Evolutionary conservation across 768 basidiomycete species (phyloP).

Genomic region (Lactarius indigo): DNA sequence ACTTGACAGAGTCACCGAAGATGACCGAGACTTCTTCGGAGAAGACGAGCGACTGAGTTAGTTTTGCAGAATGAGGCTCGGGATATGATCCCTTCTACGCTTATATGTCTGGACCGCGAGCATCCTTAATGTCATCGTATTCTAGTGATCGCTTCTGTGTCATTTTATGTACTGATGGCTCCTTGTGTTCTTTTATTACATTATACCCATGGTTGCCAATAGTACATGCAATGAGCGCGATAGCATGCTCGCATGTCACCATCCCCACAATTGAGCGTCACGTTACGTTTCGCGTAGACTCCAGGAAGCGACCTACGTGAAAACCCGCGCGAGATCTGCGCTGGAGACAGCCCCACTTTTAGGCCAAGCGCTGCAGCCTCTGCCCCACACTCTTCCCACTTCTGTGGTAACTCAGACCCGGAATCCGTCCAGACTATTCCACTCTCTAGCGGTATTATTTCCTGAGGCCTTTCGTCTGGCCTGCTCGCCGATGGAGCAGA

Average conservation of each 20-base stretch:
- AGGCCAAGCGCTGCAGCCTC: too few species aligned
- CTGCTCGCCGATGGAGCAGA: neutral
- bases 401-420: too few species aligned
- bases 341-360: too few species aligned
- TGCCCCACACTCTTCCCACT: too few species aligned
- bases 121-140: slow-evolving; percentile 9
- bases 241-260: neutral
- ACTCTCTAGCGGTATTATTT: neutral
- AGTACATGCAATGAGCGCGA: neutral
- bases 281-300: too few species aligned
- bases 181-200: slow-evolving; percentile 35
- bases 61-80: neutral
- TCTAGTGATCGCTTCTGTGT: neutral
- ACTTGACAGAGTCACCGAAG: neutral
- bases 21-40: neutral
- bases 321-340: neutral
- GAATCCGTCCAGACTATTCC: too few species aligned
- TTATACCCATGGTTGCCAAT: slow-evolving; percentile 13
- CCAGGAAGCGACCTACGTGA: neutral
- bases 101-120: slow-evolving; percentile 16
- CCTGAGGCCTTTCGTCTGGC: neutral
- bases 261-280: neutral
- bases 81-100: neutral
- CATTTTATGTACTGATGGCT: slow-evolving; percentile 36
- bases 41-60: neutral